Evolutionary conservation across 2,329 filamentous ascomycete species (phyloP).

Genomic region (Trichoderma asperellum): DNA sequence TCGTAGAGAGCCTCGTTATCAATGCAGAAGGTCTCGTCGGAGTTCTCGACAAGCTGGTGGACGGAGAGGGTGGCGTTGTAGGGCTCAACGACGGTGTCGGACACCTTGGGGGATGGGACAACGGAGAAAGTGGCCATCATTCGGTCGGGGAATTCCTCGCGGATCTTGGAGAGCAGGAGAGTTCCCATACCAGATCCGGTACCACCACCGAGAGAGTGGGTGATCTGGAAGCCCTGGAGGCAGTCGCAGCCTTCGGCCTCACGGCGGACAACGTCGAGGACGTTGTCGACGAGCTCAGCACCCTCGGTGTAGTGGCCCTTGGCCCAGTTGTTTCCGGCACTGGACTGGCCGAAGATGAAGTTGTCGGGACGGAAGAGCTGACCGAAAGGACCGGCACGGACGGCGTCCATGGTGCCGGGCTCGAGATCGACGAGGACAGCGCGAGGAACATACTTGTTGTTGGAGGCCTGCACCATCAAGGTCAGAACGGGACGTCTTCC

Average conservation of each 20-base stretch:
- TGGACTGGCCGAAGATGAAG: slow-evolving; percentile 99
- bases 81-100: slow-evolving; percentile 98
- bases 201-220: slow-evolving; percentile 99
- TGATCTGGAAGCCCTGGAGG: slow-evolving; percentile 99
- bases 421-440: slow-evolving; percentile 99
- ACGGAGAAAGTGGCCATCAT: slow-evolving; percentile 99
- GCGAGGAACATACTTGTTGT: slow-evolving; percentile 99
- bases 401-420: slow-evolving; percentile 99
- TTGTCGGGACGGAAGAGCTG: slow-evolving; percentile 99
- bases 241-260: slow-evolving; percentile 99
- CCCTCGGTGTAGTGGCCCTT: slow-evolving; percentile 99
- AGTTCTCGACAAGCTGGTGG: slow-evolving; percentile 99
- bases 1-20: slow-evolving; percentile 99
- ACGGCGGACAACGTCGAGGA: slow-evolving; percentile 96
- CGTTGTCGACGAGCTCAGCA: slow-evolving; percentile 97
- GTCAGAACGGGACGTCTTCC: slow-evolving; percentile 4
- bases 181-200: slow-evolving; percentile 99
- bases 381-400: slow-evolving; percentile 96
- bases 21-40: slow-evolving; percentile 99
- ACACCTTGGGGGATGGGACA: slow-evolving; percentile 98
- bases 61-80: slow-evolving; percentile 99
- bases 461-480: slow-evolving; percentile 67
- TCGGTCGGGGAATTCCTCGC: slow-evolving; percentile 99
- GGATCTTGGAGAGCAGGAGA: slow-evolving; percentile 99
- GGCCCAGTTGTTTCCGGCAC: slow-evolving; percentile 99